Evolutionary conservation across 2,329 filamentous ascomycete genomes (phyloP).

Genomic region (Colletotrichum sidae): DNA sequence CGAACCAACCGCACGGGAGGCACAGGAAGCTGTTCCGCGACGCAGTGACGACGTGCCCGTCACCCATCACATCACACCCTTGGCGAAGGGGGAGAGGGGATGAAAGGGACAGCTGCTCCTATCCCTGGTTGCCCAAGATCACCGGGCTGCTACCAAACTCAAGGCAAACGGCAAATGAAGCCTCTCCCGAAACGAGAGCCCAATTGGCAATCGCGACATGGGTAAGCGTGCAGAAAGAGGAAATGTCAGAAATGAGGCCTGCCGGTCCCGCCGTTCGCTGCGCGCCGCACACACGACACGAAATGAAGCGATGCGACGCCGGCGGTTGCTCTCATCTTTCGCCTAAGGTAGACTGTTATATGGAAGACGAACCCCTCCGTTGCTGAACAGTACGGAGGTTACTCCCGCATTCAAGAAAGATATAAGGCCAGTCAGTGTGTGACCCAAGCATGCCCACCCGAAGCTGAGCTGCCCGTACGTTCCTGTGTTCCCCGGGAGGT

Average conservation of each 20-base stretch:
- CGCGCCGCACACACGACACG: conserved; percentile 3
- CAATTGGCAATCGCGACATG: conserved; percentile 27
- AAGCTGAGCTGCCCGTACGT: background rate
- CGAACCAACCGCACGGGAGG: conserved; percentile 6
- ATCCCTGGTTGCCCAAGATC: conserved; percentile 15
- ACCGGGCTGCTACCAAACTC: conserved; percentile 8
- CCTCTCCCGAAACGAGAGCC: conserved; percentile 12
- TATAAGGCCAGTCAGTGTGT: too few species aligned
- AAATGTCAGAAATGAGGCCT: conserved; percentile 15
- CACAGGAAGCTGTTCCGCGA: conserved; percentile 10
- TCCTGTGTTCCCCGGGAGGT: background rate
- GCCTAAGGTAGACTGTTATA: conserved; percentile 1
- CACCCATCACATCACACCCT: conserved; percentile 28
- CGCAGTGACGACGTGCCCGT: background rate
- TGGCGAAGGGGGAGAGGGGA: background rate
- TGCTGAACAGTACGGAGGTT: background rate
- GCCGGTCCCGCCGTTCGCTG: conserved; percentile 23
- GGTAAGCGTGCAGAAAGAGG: conserved; percentile 10
- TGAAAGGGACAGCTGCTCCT: background rate
- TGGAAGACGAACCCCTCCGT: background rate
- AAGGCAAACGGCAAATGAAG: conserved; percentile 32
- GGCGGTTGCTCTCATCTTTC: conserved; percentile 4
- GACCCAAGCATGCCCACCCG: too few species aligned
- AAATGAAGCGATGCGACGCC: conserved; percentile 34
- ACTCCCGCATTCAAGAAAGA: background rate